These are phyloP conservation scores for Sambucus nigra DNA, from an alignment of 129 eudicot genomes.

Conservation along the genomic window DNA sequence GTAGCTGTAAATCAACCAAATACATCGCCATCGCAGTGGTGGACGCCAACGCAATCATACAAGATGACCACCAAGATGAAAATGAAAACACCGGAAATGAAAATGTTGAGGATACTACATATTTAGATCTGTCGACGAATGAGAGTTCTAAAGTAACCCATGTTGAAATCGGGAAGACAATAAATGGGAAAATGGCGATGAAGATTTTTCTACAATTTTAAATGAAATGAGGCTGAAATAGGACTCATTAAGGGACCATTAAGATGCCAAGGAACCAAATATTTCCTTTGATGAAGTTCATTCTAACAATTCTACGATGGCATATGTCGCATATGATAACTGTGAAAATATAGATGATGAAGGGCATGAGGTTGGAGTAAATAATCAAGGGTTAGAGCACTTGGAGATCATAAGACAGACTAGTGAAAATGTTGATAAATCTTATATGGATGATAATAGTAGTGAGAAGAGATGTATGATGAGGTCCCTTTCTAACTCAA, in stretches of 20 bases:
- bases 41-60: constrained; percentile 85
- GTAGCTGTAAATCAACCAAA: constrained; percentile 58
- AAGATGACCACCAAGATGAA: constrained; percentile 35
- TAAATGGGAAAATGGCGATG: constrained; percentile 19
- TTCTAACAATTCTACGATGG: no score
- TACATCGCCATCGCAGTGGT: constrained; percentile 86
- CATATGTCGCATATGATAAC: neutral
- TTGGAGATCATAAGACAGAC: constrained; percentile 37
- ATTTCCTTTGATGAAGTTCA: constrained; percentile 10
- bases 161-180: constrained; percentile 13
- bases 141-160: constrained; percentile 27
- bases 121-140: constrained; percentile 27
- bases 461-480: constrained; percentile 96
- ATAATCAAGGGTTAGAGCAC: constrained; percentile 22
- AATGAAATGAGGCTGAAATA: constrained; percentile 67
- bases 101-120: constrained; percentile 25
- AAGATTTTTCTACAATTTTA: constrained; percentile 45
- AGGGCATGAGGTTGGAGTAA: constrained; percentile 19
- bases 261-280: constrained; percentile 9
- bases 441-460: constrained; percentile 51
- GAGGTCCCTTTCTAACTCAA: constrained; percentile 85
- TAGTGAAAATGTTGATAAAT: constrained; percentile 40
- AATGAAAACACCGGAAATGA: constrained; percentile 21
- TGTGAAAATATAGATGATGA: constrained; percentile 14
- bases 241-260: constrained; percentile 17